A percentile compares a stretch with the other conserved stretches of the same genome.
phyloP scores from a whole-genome alignment of 2,329 filamentous ascomycete genomes.

The Blastomyces percursus region DNA sequence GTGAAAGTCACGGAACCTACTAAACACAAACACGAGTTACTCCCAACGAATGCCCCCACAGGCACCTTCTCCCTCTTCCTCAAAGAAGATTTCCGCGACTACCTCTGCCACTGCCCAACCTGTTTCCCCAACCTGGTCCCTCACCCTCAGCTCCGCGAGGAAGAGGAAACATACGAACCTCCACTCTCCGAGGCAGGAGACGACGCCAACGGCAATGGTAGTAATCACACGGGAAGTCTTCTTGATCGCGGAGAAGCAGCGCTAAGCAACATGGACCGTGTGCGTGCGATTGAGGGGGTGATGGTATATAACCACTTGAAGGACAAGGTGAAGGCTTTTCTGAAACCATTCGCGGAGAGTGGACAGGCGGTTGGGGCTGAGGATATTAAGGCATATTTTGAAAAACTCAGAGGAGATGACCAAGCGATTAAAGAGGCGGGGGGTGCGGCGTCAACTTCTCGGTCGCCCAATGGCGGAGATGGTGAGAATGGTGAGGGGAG shows the following conservation, averaged over 20 bases:
- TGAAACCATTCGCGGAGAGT: slow-evolving; percentile 87
- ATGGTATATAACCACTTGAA: slow-evolving; percentile 98
- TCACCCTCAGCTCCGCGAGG: slow-evolving; percentile 76
- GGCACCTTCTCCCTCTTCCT: slow-evolving; percentile 72
- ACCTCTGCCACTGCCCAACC: slow-evolving; percentile 69
- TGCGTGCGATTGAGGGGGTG: slow-evolving; percentile 86
- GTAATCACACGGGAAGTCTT: slow-evolving; percentile 67
- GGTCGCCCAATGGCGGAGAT: slow-evolving; percentile 21
- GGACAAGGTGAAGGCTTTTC: slow-evolving; percentile 88
- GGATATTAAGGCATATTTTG: slow-evolving; percentile 94
- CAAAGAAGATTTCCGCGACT: slow-evolving; percentile 63
- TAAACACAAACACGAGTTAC: slow-evolving; percentile 50
- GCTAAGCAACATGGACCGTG: slow-evolving; percentile 81
- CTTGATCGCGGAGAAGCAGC: slow-evolving; percentile 89
- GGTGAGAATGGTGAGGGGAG: slow-evolving; percentile 22
- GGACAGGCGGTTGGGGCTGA: slow-evolving; percentile 82
- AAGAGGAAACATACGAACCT: slow-evolving; percentile 89
- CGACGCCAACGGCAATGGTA: slow-evolving; percentile 42
- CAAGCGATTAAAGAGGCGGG: slow-evolving; percentile 38
- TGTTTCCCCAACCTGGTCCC: slow-evolving; percentile 64
- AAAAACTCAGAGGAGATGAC: slow-evolving; percentile 81
- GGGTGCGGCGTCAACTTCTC: not conserved
- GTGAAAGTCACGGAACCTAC: slow-evolving; percentile 45
- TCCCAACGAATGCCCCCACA: slow-evolving; percentile 44
- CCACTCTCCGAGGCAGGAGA: slow-evolving; percentile 60